Base-by-base conservation (phyloP, 2,329 filamentous ascomycete species). In the Fonsecaea pugnacius region DNA sequence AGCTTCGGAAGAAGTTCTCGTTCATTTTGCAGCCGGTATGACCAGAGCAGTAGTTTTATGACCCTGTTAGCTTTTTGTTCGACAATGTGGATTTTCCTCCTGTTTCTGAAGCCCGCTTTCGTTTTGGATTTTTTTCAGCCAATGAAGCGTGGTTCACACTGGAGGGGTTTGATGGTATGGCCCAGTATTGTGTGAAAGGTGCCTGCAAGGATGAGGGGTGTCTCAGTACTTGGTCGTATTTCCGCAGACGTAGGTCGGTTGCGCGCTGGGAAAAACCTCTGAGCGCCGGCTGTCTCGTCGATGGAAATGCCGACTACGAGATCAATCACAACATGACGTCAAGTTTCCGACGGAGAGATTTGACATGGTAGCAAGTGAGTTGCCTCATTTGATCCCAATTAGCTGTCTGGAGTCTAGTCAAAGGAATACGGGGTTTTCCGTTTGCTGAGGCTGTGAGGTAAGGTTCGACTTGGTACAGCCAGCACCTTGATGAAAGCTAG, bases 1-100 rank as follows among this genome's bases (percentile, higher is more conserved):
- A 18, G 18, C 43, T 12, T 48, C 1, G 40, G 40, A 21, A 46
- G 43, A 48, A 18, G 36, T 2, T 43, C 38, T 6, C 38, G 43
- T 24, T 32, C 27, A n/a, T 14, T 53, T 53, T 53, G 50, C 27
- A 14, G 27, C n/a, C 50, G 33, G 43, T 43, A n/a, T 43, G 38
- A 43, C 5, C 18, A 43, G 5, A 1, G 38, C 18, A 16, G 16
- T 18, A 18, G 38, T 43, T 18, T 18, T 43, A 21, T 48, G 12
- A 3, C 18, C 18, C 5, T 24, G 18, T 24, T 2, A 24, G 43
- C 43, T 24, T 21, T 48, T 12, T 6, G 18, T 24, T 10, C 43
- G 21, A 43, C 18, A 14, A 21, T 48, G 43, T 16, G 12, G 18
- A 6, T 9, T 48, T 43, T n/a, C 18, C 40, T 18, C n/a, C 3